phyloP scores from a whole-genome alignment of 2,329 filamentous ascomycete species.

The Neonectria punicea region DNA sequence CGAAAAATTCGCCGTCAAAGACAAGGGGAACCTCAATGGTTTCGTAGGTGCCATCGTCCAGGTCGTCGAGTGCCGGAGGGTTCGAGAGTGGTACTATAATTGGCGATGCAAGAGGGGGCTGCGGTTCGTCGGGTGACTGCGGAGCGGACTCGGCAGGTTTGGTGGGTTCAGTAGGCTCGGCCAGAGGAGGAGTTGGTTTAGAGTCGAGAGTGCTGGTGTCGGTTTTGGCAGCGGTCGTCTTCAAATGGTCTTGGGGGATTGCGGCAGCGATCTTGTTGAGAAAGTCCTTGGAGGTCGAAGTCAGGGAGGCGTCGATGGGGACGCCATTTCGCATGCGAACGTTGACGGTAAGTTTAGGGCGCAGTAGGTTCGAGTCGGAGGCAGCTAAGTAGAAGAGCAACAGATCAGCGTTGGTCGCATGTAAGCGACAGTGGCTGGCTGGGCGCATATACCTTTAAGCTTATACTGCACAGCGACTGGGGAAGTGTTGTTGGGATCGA shows the following conservation, averaged over 20 bases:
- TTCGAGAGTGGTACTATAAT: neutral
- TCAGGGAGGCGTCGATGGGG: conserved; percentile 74
- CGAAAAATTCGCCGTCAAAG: conserved; percentile 84
- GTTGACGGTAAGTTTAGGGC: conserved; percentile 76
- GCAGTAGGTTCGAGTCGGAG: conserved; percentile 60
- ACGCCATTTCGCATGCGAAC: conserved; percentile 74
- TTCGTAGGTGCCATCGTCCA: conserved; percentile 39
- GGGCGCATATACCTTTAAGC: conserved; percentile 56
- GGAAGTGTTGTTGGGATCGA: conserved; percentile 61
- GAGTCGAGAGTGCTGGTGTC: conserved; percentile 12
- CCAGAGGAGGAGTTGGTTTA: conserved; percentile 2
- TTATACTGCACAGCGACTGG: conserved; percentile 64
- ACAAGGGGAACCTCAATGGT: conserved; percentile 78
- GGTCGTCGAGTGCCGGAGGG: neutral
- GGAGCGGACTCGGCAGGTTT: neutral
- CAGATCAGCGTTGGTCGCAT: neutral
- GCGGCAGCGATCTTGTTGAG: conserved; percentile 68
- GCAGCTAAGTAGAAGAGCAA: conserved; percentile 43
- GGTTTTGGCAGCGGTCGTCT: conserved; percentile 8
- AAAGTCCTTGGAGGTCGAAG: conserved; percentile 71
- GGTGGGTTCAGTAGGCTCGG: neutral
- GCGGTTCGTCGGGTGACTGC: neutral
- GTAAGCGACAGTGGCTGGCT: neutral
- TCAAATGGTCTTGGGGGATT: conserved; percentile 40
- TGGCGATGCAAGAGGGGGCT: neutral